Percentiles rank a stretch among this genome's conserved stretches.
phyloP scores from a whole-genome alignment of 2,329 filamentous ascomycete species.

The Cadophora sp. region DNA sequence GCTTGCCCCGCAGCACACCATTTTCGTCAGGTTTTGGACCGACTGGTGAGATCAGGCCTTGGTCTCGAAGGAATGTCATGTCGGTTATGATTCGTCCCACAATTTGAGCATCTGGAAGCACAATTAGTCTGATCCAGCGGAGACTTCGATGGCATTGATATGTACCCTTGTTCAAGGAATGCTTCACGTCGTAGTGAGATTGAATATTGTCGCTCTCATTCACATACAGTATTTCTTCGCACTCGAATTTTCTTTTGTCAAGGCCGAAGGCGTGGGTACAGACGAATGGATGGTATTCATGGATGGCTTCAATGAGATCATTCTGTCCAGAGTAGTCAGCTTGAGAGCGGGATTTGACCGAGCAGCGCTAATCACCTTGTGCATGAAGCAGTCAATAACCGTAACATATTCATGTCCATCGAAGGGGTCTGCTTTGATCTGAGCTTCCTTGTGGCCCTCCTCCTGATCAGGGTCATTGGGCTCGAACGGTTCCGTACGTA shows the following conservation, averaged over 20 bases:
- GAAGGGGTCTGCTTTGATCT: background rate
- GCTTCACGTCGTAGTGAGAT: constrained; percentile 19
- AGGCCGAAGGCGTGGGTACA: background rate
- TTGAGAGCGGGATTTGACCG: too few relatives aligned
- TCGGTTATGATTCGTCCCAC: background rate
- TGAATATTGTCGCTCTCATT: constrained; percentile 22
- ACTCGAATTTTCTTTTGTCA: constrained; percentile 8
- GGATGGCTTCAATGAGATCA: too few relatives aligned
- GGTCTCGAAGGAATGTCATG: background rate
- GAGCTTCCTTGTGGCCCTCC: background rate
- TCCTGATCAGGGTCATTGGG: background rate
- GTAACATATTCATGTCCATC: background rate
- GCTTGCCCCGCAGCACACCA: background rate
- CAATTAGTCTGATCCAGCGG: background rate
- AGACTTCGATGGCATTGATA: background rate
- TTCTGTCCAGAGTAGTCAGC: too few relatives aligned
- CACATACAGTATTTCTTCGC: constrained; percentile 34
- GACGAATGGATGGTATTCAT: too few relatives aligned
- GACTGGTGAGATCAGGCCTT: background rate
- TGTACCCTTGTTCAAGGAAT: constrained; percentile 25
- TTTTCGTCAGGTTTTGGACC: background rate
- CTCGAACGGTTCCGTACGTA: background rate
- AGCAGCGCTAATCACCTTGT: constrained; percentile 3
- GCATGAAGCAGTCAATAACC: background rate
- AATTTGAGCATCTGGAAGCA: background rate